Base-by-base conservation (phyloP, 495 filamentous ascomycete species). In the Podospora pseudoanserina region DNA sequence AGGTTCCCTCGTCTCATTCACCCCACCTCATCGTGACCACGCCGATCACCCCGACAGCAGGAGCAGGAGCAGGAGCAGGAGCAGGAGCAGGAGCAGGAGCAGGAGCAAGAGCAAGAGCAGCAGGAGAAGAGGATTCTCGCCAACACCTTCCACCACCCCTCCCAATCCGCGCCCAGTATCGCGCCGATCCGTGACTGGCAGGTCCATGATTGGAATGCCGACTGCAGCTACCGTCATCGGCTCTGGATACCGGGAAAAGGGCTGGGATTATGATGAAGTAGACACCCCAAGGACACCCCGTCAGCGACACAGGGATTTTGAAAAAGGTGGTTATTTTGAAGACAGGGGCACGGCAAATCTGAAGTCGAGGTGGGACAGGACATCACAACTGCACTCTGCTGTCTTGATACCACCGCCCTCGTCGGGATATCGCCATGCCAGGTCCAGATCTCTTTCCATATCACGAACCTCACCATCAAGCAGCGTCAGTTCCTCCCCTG, bases 391-490 rank as follows among this genome's bases (percentile, higher is more conserved):
- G 20, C 44, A 56, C 13, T 55, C 19, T 9, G 16, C 30, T 26
- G n/a, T 58, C 6, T 19, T 4, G 3, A 58, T 58, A 26, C 23
- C n/a, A 13, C 23, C n/a, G 23, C 32, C 34, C 13, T 18, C 60
- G 54, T 18, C 68, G 20, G 20, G n/a, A 49, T 39, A 55, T 11
- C 54, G 19, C 11, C 66, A 64, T 44, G 59, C 59, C 28, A 39
- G 61, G n/a, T 28, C 70, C n/a, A 55, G 67, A 26, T 72, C 70
- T 60, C 61, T 72, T 7, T 72, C 70, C 1, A 53, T 72, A 2
- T 66, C 70, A 7, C 60, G 61, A 5, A 54, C 53, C 4, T 39
- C 59, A 19, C 54, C 66, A 16, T 23, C 39, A 13, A 39, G 9
- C 16, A 67, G 20, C 28, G 55, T 54, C 39, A 56, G n/a, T 4